These are phyloP conservation scores for Penicillium sp. DNA, from an alignment of 2,329 filamentous ascomycete species.

Conservation along the genomic window DNA sequence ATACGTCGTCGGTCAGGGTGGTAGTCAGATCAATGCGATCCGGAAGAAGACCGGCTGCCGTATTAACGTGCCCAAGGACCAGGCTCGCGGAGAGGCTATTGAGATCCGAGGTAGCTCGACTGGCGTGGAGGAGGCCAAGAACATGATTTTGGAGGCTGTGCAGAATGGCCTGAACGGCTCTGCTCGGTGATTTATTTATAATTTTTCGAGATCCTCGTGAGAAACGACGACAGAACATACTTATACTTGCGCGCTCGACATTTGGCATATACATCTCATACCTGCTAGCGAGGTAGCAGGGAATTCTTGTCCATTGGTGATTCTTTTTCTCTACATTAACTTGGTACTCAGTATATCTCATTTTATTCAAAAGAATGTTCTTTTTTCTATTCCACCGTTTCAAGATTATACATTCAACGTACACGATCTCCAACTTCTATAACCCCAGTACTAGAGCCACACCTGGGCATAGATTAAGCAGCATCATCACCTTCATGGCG, in stretches of 20 bases:
- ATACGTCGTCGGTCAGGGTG: constrained; percentile 81
- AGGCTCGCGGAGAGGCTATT: constrained; percentile 72
- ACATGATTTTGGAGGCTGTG: constrained; percentile 82
- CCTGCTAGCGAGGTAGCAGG: constrained; percentile 11
- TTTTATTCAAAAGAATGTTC: constrained; percentile 17
- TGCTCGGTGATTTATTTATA: constrained; percentile 13
- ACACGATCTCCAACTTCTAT: not conserved
- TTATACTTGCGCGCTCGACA: constrained; percentile 7
- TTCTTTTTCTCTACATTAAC: constrained; percentile 11
- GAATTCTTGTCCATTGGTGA: constrained; percentile 14
- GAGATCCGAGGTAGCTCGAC: constrained; percentile 77
- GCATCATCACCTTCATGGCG: not conserved
- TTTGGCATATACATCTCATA: constrained; percentile 10
- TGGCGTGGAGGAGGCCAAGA: constrained; percentile 79
- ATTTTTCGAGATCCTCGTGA: constrained; percentile 4
- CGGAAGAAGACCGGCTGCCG: constrained; percentile 87
- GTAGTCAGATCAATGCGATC: constrained; percentile 88
- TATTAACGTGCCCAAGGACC: constrained; percentile 85
- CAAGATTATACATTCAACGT: not conserved
- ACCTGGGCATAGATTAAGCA: not conserved
- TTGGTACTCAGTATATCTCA: constrained; percentile 15
- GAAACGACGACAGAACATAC: constrained; percentile 12
- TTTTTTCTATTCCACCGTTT: constrained; percentile 4
- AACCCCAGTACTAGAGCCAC: too few relatives aligned
- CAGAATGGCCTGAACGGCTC: constrained; percentile 39